These are phyloP conservation scores for Xerocomus cyaneibrunnescens DNA, from an alignment of 1,284 basidiomycete genomes.

Conservation along the genomic window DNA sequence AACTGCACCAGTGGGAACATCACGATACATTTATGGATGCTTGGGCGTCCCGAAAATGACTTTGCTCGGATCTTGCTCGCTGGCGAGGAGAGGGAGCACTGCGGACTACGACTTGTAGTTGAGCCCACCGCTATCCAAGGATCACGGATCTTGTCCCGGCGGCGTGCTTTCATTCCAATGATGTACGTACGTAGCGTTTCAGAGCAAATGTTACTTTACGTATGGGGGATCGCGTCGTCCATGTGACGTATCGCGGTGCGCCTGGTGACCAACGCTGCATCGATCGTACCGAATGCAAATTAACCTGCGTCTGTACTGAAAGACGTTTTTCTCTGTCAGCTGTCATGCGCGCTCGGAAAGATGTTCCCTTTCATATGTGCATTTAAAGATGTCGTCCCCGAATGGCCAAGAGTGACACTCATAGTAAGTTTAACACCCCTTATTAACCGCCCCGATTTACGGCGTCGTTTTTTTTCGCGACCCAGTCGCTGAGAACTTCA, in stretches of 20 bases:
- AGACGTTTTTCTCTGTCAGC: not conserved
- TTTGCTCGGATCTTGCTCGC: not conserved
- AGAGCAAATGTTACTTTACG: conserved; percentile 1
- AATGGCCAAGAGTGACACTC: not conserved
- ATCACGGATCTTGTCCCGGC: not conserved
- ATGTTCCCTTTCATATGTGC: not conserved
- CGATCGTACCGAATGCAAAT: not conserved
- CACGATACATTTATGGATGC: not conserved
- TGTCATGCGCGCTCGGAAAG: not conserved
- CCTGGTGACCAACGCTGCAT: not conserved
- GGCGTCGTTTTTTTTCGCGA: conserved; percentile 2
- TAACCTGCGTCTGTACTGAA: not conserved
- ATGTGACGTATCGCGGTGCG: not conserved
- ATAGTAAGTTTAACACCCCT: conserved; percentile 3
- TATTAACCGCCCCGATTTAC: conserved; percentile 19
- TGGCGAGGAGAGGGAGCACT: not conserved
- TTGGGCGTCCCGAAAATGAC: not conserved
- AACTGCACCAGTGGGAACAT: not conserved
- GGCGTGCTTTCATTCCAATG: not conserved
- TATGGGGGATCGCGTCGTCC: not conserved
- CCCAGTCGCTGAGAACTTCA: not conserved
- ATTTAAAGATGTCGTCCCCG: not conserved
- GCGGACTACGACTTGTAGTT: not conserved
- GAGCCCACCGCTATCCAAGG: not conserved
- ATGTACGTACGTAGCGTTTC: not conserved